A percentile compares a stretch with the other conserved stretches of the same genome.
These are phyloP conservation scores for Acarospora socialis DNA, from an alignment of 2,329 filamentous ascomycete genomes.

Conservation along the genomic window DNA sequence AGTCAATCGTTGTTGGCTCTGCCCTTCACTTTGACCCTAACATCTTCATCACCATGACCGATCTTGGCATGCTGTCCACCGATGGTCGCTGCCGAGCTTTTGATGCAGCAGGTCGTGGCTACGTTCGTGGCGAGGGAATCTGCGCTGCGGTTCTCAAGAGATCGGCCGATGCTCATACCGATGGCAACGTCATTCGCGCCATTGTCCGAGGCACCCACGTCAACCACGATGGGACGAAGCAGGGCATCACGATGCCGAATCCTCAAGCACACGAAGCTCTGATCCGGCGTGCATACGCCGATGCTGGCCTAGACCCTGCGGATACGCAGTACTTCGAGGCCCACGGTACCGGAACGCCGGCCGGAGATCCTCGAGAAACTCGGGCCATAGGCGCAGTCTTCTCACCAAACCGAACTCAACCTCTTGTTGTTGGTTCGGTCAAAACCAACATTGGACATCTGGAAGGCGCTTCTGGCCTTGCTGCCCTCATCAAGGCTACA, in stretches of 20 bases:
- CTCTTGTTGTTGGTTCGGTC: conserved; percentile 10
- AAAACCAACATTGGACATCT: conserved; percentile 16
- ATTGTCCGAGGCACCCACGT: conserved; percentile 4
- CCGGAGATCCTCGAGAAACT: conserved; percentile 23
- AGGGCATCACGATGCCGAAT: conserved; percentile 20
- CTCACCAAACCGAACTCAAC: conserved; percentile 4
- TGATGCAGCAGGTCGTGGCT: not conserved
- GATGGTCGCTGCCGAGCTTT: conserved; percentile 1
- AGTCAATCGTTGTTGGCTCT: not conserved
- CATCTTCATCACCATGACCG: not conserved
- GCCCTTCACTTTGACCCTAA: not conserved
- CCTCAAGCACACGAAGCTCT: conserved; percentile 25
- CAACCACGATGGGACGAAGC: conserved; percentile 8
- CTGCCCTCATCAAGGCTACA: conserved; percentile 19
- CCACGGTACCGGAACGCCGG: conserved; percentile 30
- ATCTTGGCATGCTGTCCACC: not conserved
- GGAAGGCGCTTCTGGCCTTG: conserved; percentile 18
- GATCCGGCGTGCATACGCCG: conserved; percentile 26
- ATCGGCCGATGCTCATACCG: not conserved
- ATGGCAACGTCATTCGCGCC: conserved; percentile 6
- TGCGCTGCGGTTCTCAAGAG: conserved; percentile 3
- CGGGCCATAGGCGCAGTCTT: conserved; percentile 17
- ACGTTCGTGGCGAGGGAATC: conserved; percentile 1
- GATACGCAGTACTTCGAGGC: conserved; percentile 32
- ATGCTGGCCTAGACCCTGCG: conserved; percentile 23